Percentiles rank a stretch among this genome's conserved stretches.
phyloP scores from a whole-genome alignment of 2,329 filamentous ascomycete genomes.

The Chaetomiaceae sp. region DNA sequence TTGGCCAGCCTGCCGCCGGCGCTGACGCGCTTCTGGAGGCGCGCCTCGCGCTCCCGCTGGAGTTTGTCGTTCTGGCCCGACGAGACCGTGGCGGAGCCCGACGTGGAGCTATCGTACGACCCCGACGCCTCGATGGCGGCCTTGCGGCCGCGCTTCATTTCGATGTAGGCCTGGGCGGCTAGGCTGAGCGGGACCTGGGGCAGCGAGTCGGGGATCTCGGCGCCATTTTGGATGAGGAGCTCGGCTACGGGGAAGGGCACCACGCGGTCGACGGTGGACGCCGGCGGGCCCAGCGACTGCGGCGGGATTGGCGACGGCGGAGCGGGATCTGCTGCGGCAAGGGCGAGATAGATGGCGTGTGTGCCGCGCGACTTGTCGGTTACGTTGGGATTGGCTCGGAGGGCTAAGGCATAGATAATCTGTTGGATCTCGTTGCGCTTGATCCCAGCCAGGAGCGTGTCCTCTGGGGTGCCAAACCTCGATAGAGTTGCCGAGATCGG shows the following conservation, averaged over 20 bases:
- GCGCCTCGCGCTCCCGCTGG: slow-evolving; percentile 61
- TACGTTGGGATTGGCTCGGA: slow-evolving; percentile 82
- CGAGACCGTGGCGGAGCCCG: neutral
- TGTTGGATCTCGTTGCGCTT: slow-evolving; percentile 95
- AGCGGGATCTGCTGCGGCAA: slow-evolving; percentile 89
- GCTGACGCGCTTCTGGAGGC: slow-evolving; percentile 74
- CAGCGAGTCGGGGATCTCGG: slow-evolving; percentile 70
- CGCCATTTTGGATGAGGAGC: slow-evolving; percentile 87
- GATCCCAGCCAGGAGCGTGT: slow-evolving; percentile 84
- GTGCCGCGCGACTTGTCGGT: slow-evolving; percentile 82
- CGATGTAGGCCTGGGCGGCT: slow-evolving; percentile 77
- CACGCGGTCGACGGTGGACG: slow-evolving; percentile 45
- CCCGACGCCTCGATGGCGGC: slow-evolving; percentile 37
- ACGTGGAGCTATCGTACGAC: slow-evolving; percentile 46
- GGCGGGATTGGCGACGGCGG: slow-evolving; percentile 54
- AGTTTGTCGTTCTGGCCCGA: slow-evolving; percentile 32
- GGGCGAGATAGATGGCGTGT: slow-evolving; percentile 82
- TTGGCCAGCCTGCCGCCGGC: slow-evolving; percentile 69
- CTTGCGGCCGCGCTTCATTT: slow-evolving; percentile 62
- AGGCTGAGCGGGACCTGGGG: slow-evolving; percentile 80
- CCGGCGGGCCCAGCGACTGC: slow-evolving; percentile 38
- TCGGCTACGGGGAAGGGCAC: slow-evolving; percentile 86
- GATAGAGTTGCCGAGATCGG: slow-evolving; percentile 71
- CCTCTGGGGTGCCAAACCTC: slow-evolving; percentile 73
- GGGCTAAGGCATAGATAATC: slow-evolving; percentile 83